Evolutionary conservation across 371 early-diverging fungal genomes (phyloP).

Genomic region (Apophysomyces elegans): DNA sequence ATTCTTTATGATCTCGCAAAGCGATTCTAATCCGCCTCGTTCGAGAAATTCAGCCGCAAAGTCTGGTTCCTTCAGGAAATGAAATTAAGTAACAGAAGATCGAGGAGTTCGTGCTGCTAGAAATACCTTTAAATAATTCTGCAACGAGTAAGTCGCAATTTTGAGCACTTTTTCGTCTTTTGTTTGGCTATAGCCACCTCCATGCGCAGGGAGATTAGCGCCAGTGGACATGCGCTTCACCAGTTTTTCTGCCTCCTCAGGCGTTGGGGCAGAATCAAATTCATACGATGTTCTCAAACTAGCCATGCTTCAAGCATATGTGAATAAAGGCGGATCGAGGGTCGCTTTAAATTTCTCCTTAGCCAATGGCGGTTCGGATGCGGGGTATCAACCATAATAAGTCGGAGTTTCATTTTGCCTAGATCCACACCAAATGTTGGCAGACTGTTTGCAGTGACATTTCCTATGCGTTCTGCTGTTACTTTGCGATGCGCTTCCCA

Average conservation of each 20-base stretch:
- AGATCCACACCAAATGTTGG: too few species aligned
- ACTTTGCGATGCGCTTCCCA: too few species aligned
- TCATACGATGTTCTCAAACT: constrained; percentile 23
- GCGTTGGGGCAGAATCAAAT: constrained; percentile 39
- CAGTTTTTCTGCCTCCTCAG: constrained; percentile 44
- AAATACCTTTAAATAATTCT: constrained; percentile 66
- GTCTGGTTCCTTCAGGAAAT: constrained; percentile 62
- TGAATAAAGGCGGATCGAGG: constrained; percentile 4
- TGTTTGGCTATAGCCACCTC: constrained; percentile 21
- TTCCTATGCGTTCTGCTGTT: too few species aligned
- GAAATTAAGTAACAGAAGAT: background rate
- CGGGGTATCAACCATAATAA: background rate
- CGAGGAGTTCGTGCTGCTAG: background rate
- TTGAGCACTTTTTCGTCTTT: constrained; percentile 65
- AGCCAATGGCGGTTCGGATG: background rate
- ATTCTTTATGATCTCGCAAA: constrained; percentile 65
- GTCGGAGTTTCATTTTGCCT: too few species aligned
- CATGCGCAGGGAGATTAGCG: constrained; percentile 28
- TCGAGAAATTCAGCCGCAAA: constrained; percentile 73
- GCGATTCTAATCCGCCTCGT: constrained; percentile 62
- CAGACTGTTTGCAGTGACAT: too few species aligned
- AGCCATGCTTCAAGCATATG: background rate
- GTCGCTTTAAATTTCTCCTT: background rate
- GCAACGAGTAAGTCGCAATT: constrained; percentile 67
- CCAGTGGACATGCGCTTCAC: constrained; percentile 48